Evolutionary conservation across 208 protist genomes (phyloP).

Genomic region (Lotmaria passim): DNA sequence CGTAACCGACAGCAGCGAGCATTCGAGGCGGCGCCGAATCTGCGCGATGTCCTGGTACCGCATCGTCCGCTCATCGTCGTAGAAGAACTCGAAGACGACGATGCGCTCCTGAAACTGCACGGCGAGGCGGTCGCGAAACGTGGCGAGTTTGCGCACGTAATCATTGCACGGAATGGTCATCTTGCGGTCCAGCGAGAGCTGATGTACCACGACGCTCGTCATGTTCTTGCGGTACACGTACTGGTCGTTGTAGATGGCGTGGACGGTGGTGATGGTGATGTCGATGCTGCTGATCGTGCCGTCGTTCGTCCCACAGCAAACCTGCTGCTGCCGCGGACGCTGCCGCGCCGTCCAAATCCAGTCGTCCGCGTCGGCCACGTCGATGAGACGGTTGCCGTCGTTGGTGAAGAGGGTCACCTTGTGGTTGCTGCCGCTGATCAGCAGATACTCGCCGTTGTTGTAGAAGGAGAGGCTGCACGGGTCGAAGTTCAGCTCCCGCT

Average conservation of each 20-base stretch:
- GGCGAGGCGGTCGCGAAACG: slow-evolving; percentile 94
- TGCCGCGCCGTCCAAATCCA: slow-evolving; percentile 88
- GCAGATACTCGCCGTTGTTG: slow-evolving; percentile 92
- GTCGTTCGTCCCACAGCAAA: slow-evolving; percentile 92
- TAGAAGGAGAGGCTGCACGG: slow-evolving; percentile 94
- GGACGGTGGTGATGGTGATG: slow-evolving; percentile 88
- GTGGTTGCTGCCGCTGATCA: slow-evolving; percentile 92
- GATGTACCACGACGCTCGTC: slow-evolving; percentile 96
- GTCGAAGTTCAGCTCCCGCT: slow-evolving; percentile 92
- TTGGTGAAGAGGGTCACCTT: slow-evolving; percentile 91
- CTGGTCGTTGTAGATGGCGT: slow-evolving; percentile 95
- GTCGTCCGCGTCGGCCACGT: slow-evolving; percentile 70
- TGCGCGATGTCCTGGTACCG: slow-evolving; percentile 91
- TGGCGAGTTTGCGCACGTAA: slow-evolving; percentile 95
- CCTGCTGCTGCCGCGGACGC: slow-evolving; percentile 78
- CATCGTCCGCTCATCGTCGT: slow-evolving; percentile 90
- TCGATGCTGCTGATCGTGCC: slow-evolving; percentile 90
- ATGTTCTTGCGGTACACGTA: slow-evolving; percentile 96
- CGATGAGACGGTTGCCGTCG: slow-evolving; percentile 88
- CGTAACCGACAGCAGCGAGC: slow-evolving; percentile 93
- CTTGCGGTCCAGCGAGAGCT: slow-evolving; percentile 86
- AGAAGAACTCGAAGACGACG: slow-evolving; percentile 94
- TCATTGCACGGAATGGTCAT: slow-evolving; percentile 94
- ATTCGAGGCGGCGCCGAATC: slow-evolving; percentile 92
- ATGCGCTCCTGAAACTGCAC: slow-evolving; percentile 94